Conservation (phyloP, 164 flowering plant genomes). For the Dillenia suffruticosa region DNA sequence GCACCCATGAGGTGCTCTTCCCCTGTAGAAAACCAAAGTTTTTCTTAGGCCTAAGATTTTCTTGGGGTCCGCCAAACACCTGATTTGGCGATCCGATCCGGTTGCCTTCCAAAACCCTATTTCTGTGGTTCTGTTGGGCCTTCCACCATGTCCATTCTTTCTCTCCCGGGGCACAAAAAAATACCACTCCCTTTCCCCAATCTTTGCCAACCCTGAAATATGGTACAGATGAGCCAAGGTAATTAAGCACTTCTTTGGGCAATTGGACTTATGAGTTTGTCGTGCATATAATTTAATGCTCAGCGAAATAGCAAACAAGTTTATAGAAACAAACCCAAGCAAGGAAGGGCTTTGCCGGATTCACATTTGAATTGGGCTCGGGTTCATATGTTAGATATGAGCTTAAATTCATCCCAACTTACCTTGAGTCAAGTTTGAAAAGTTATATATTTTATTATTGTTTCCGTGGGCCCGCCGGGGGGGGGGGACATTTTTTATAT, state of each 20-base stretch:
- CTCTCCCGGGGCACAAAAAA: slow-evolving; percentile 87
- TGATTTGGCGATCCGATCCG: slow-evolving; percentile 74
- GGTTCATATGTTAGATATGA: too few species aligned
- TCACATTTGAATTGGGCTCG: too few species aligned
- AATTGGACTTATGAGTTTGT: too few species aligned
- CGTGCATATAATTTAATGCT: slow-evolving; percentile 1
- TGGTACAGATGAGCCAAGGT: not conserved
- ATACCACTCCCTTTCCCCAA: slow-evolving; percentile 96
- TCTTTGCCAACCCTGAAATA: slow-evolving; percentile 61
- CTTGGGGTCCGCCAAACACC: slow-evolving; percentile 54
- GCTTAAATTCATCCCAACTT: too few species aligned
- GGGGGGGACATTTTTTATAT: too few species aligned
- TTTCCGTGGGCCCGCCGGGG: too few species aligned
- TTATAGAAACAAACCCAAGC: not conserved
- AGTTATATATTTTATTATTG: too few species aligned
- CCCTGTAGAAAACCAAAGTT: slow-evolving; percentile 63
- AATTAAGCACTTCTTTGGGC: too few species aligned
- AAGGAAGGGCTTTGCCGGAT: too few species aligned
- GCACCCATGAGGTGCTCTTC: slow-evolving; percentile 54
- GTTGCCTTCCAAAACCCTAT: slow-evolving; percentile 97
- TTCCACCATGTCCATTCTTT: slow-evolving; percentile 72
- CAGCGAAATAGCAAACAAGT: not conserved
- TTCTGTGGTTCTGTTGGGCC: slow-evolving; percentile 83
- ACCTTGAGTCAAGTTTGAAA: too few species aligned
- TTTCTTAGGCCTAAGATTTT: slow-evolving; percentile 47